A percentile compares a stretch with the other conserved stretches of the same genome.
Conservation (phyloP, 2,329 filamentous ascomycete genomes). For the Pseudocercospora macadamiae region DNA sequence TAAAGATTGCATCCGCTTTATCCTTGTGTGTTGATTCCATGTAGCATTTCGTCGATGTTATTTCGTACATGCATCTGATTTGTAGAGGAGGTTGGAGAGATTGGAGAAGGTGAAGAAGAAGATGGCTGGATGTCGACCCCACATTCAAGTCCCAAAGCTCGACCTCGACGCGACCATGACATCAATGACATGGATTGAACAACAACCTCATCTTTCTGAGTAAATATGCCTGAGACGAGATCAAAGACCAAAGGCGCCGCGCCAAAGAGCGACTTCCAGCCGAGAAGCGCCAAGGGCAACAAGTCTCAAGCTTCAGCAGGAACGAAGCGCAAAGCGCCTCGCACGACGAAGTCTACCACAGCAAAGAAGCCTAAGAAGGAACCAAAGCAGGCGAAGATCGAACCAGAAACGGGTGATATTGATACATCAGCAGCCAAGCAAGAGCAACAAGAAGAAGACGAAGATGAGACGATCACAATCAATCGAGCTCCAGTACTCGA, state of each 20-base stretch:
- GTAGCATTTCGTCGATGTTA: background rate
- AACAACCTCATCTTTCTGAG: background rate
- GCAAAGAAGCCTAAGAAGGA: constrained; percentile 19
- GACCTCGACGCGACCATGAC: background rate
- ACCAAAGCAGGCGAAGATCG: constrained; percentile 8
- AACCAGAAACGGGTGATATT: constrained; percentile 4
- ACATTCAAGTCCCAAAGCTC: background rate
- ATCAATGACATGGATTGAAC: background rate
- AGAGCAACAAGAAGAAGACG: background rate
- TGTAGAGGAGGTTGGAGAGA: background rate
- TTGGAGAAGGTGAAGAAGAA: background rate
- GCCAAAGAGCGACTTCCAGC: background rate
- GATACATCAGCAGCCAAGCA: constrained; percentile 5
- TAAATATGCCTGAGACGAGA: background rate
- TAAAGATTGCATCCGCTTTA: no score
- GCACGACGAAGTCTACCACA: background rate
- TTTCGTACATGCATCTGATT: background rate
- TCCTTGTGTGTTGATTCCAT: no score
- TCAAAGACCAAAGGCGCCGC: background rate
- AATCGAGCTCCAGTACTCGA: constrained; percentile 40
- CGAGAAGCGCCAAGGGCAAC: background rate
- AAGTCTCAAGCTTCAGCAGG: background rate
- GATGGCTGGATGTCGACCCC: background rate
- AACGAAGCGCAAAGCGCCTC: constrained; percentile 15
- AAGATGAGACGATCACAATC: constrained; percentile 30